Base-by-base conservation (phyloP, 495 filamentous ascomycete species). In the Neurospora tetraspora region DNA sequence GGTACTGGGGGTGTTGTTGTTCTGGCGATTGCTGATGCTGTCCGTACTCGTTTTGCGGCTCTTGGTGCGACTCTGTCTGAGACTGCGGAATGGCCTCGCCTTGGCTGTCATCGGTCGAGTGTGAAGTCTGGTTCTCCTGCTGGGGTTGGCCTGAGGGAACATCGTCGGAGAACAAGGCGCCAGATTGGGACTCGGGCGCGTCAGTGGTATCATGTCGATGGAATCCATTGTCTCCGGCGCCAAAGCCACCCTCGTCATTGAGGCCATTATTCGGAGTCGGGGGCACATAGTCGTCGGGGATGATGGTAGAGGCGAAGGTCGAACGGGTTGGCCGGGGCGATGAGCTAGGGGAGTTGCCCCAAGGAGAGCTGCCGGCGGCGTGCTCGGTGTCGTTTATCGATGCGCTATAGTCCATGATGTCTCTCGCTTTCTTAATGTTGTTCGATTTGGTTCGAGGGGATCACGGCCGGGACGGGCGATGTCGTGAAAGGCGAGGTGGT, bases 371-470 rank as follows among this genome's bases (percentile, higher is more conserved):
- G 37, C 88, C 93, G 27, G 83, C 85, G 12, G 89, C 87, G 75
- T 93, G 84, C 9, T 94, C 92, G 16, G 89, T 88, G 80, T 96
- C 93, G 76, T 88, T 81, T 77, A 91, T 89, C 36, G 93, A 87
- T 70, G 91, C 81, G 69, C 93, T 93, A 82, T 96, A 97, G 82
- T 97, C 94, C 94, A 97, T 97, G 69, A 70, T 79, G 69, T 74
- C 39, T 34, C 23, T 27, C 11, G 53, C 20, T 16, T 27, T 71
- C 16, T 20, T 38, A 27, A 31, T 31, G 27, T 9, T 23, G 65
- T 11, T 34, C 70, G 39, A 23, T n/a, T 1, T 6, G 16, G 27
- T 6, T n/a, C 38, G 70, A 38, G 9, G 37, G 7, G 18, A 39
- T 31, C 20, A 40, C 38, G 18, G 31, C 10, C 27, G 8, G 39